Evolutionary conservation across 192 early-diverging fungal species (phyloP), one percentile per base, ranked within the genome.

Genomic region (Phlyctochytrium bullatum): DNA sequence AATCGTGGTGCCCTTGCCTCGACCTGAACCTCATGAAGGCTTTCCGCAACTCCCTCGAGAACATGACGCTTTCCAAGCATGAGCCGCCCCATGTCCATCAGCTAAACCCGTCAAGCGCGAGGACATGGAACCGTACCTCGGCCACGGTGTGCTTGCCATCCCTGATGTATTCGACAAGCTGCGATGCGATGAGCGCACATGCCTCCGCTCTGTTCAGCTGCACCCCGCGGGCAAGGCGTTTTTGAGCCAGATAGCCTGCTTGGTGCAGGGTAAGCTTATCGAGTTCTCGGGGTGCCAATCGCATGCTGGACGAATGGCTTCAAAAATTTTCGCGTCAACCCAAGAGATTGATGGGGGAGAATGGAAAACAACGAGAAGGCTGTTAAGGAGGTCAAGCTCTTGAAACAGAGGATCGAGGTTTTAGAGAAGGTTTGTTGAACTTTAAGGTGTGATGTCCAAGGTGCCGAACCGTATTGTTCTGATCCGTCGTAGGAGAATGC

Each of bases 261-360:
- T 97, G 93, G 67, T 87, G 81, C 10, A 98, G 86, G 14, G 88
- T 34, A n/a, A 98, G 86, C 72, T 96, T 97, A 86, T 98, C 96
- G 6, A 95, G 67, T 72, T 98, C 95, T 50, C 92, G 89, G 24
- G 96, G 93, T 34, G 94, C 79, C 25, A 98, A 81, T 67, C 71
- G 77, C 82, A 84, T 84, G 50, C 27, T 25, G 12, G 40, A 50
- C n/a, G n/a, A n/a, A n/a, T n/a, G n/a, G n/a, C n/a, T n/a, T n/a
- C n/a, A 47, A 20, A 20, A 47, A 20, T 47, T 47, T 6, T 47
- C 40, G 40, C 20, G 40, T 47, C 20, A 47, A 6, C 6, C 40
- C 40, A 20, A 14, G 20, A 14, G 40, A 47, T 47, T 6, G 40
- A 47, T 6, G 20, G 6, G 6, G 40, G 6, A 20, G 40, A 47